Percentiles rank a stretch among this genome's conserved stretches.
Evolutionary conservation across 768 basidiomycete genomes (phyloP).

Genomic region (Mycena pura): DNA sequence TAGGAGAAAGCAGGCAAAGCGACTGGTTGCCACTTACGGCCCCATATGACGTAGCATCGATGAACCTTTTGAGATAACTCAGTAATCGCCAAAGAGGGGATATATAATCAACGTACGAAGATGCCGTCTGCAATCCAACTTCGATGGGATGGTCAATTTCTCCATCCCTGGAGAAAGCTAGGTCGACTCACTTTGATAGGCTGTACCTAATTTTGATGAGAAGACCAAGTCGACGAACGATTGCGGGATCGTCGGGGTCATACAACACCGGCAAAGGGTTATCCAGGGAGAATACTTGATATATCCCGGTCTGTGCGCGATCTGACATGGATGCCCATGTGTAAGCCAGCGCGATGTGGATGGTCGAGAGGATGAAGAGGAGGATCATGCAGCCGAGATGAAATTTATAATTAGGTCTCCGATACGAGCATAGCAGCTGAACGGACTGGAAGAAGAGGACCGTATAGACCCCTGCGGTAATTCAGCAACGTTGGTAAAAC

Average conservation of each 20-base stretch:
- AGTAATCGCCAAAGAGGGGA: neutral
- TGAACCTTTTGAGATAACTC: neutral
- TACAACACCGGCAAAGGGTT: conserved; percentile 6
- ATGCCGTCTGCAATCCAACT: conserved; percentile 10
- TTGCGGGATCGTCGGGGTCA: neutral
- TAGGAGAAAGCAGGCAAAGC: neutral
- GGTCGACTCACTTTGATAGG: conserved; percentile 4
- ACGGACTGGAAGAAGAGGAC: conserved; percentile 13
- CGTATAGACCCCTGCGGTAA: conserved; percentile 1
- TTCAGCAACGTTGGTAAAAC: neutral
- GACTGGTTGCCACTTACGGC: neutral
- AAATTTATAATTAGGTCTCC: neutral
- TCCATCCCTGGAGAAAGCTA: neutral
- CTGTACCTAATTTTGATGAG: conserved; percentile 1
- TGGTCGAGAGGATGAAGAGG: conserved; percentile 15
- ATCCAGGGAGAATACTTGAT: conserved; percentile 2
- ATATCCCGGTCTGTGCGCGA: conserved; percentile 1
- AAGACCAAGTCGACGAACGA: neutral
- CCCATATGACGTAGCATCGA: conserved; percentile 10
- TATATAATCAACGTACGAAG: neutral
- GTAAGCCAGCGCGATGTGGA: conserved; percentile 14
- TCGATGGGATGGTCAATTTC: neutral
- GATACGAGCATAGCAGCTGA: neutral
- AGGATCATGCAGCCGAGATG: conserved; percentile 5
- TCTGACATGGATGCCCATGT: conserved; percentile 17